Evolutionary conservation across 2,329 filamentous ascomycete species (phyloP).

Genomic region (Zasmidium cellare): DNA sequence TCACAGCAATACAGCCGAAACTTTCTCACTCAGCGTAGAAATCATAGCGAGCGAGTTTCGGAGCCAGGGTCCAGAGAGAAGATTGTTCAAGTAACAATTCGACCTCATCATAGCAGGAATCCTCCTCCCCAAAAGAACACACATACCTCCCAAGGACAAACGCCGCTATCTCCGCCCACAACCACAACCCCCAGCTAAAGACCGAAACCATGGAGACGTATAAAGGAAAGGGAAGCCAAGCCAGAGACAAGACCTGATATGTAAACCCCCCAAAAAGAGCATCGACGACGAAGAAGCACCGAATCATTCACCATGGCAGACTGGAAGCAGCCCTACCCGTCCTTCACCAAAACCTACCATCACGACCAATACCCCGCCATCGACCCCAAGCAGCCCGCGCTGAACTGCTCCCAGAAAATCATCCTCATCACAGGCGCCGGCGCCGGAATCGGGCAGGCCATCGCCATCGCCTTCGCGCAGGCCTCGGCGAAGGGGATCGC

Average conservation of each 20-base stretch:
- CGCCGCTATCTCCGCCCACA: constrained; percentile 4
- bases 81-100: too few relatives aligned
- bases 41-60: too few relatives aligned
- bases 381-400: constrained; percentile 41
- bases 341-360: constrained; percentile 42
- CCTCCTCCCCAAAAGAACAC: too few relatives aligned
- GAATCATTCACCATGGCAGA: background rate
- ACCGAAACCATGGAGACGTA: background rate
- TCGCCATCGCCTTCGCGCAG: constrained; percentile 21
- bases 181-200: constrained; percentile 2
- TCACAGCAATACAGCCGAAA: background rate
- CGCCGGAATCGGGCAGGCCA: constrained; percentile 18
- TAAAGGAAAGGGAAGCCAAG: background rate
- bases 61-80: background rate
- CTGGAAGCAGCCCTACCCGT: constrained; percentile 18
- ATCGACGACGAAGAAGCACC: too few relatives aligned
- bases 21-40: background rate
- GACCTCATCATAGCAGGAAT: too few relatives aligned
- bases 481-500: constrained; percentile 18
- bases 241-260: too few relatives aligned
- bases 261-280: too few relatives aligned
- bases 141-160: background rate
- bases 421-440: constrained; percentile 33
- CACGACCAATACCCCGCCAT: constrained; percentile 38
- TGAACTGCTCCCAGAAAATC: constrained; percentile 42